Base-by-base conservation (phyloP, 495 filamentous ascomycete species). In the Tuber calosporum region DNA sequence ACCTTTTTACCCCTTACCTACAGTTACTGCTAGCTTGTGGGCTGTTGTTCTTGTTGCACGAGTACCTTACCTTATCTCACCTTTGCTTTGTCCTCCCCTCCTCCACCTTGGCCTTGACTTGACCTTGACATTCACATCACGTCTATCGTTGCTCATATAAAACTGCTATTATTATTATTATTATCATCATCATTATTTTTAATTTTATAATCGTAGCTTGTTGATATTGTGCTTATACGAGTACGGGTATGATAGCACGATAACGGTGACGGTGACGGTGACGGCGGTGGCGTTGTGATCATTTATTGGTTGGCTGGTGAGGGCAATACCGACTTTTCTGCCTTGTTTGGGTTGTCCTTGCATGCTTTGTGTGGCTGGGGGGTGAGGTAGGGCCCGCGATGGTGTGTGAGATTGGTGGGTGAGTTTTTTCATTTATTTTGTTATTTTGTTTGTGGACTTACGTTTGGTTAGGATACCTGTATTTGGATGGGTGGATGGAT, bases 401-500 rank as follows among this genome's bases (percentile, higher is more conserved):
- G 22, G 45, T 20, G 17, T 4, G 43, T 20, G 20, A 7, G 43
- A 8, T 45, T 45, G 43, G 22, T 22, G 43, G 17, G 42, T 43
- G 41, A 6, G 42, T 40, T 9, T n/a, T n/a, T n/a, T n/a, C n/a
- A n/a, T n/a, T n/a, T n/a, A n/a, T n/a, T n/a, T n/a, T n/a, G n/a
- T n/a, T n/a, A n/a, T n/a, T n/a, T n/a, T n/a, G n/a, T n/a, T n/a
- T n/a, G 39, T 40, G 39, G 39, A 11, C 39, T 40, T 7, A 40
- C 11, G 39, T 11, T 40, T 40, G 39, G 39, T 40, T 40, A 40
- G n/a, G n/a, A n/a, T n/a, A n/a, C n/a, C n/a, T n/a, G n/a, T n/a
- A n/a, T 40, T 40, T 40, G 73, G 68, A 38, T 70, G 26, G n/a
- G n/a, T 22, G 36, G 30, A 74, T 48, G 13, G 68, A 34, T 34